Evolutionary conservation across 495 filamentous ascomycete species (phyloP).

Genomic region (Hypoxylon intermedium): DNA sequence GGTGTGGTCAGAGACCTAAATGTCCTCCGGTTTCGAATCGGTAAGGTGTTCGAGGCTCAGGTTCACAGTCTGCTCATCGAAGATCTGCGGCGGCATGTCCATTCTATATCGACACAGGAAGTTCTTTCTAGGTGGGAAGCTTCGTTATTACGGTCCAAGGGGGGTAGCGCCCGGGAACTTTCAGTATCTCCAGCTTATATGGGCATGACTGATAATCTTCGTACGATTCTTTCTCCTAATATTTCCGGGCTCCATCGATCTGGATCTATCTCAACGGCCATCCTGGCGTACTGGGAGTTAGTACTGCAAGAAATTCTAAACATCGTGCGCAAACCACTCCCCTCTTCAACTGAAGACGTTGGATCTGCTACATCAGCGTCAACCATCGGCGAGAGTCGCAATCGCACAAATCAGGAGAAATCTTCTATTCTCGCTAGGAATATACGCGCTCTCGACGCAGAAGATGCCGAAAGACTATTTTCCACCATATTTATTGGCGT

Average conservation of each 20-base stretch:
- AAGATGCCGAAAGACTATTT: slow-evolving; percentile 75
- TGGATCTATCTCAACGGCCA: slow-evolving; percentile 68
- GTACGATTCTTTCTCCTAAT: slow-evolving; percentile 62
- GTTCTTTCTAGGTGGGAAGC: slow-evolving; percentile 68
- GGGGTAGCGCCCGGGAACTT: slow-evolving; percentile 61
- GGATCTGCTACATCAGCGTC: slow-evolving; percentile 77
- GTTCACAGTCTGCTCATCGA: slow-evolving; percentile 73
- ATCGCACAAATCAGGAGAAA: slow-evolving; percentile 74
- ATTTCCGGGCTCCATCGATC: slow-evolving; percentile 72
- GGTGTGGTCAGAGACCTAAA: slow-evolving; percentile 70
- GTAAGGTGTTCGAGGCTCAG: slow-evolving; percentile 74
- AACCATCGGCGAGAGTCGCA: slow-evolving; percentile 65
- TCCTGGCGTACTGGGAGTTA: slow-evolving; percentile 74
- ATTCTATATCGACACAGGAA: slow-evolving; percentile 63
- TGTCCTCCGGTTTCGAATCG: slow-evolving; percentile 70
- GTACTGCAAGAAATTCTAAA: slow-evolving; percentile 77
- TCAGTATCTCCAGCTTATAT: slow-evolving; percentile 69
- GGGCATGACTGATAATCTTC: slow-evolving; percentile 63
- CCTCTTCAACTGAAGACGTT: slow-evolving; percentile 76
- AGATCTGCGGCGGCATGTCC: slow-evolving; percentile 74
- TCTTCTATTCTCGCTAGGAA: slow-evolving; percentile 78
- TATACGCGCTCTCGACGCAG: slow-evolving; percentile 73
- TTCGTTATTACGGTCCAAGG: slow-evolving; percentile 48
- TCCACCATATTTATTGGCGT: slow-evolving; percentile 73
- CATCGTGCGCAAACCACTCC: slow-evolving; percentile 76